Conservation (phyloP, 2,329 filamentous ascomycete species). For the Trichoderma citrinoviride region DNA sequence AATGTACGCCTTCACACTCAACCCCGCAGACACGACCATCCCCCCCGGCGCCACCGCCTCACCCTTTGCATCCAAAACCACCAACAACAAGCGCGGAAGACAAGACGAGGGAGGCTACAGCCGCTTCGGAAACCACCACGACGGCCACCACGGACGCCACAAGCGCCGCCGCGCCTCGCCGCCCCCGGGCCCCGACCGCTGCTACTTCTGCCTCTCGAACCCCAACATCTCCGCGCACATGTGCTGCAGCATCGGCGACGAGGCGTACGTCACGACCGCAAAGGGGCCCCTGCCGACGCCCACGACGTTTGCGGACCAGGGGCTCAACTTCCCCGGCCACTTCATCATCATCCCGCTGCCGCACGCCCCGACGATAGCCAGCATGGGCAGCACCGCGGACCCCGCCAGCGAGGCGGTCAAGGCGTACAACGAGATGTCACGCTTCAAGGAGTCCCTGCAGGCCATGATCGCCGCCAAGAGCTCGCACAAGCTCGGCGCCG, state of each 20-base stretch:
- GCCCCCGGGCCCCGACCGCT: conserved; percentile 70
- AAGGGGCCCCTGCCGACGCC: conserved; percentile 81
- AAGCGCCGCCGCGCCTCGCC: conserved; percentile 51
- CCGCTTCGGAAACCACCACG: conserved; percentile 52
- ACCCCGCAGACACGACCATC: conserved; percentile 60
- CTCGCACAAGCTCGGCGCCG: conserved; percentile 66
- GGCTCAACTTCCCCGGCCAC: conserved; percentile 76
- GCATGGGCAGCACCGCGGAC: conserved; percentile 57
- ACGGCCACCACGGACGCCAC: conserved; percentile 43
- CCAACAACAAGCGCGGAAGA: conserved; percentile 54
- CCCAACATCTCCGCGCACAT: conserved; percentile 81
- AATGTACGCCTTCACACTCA: conserved; percentile 74
- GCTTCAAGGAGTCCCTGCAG: conserved; percentile 74
- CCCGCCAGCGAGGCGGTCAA: conserved; percentile 54
- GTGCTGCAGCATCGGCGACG: conserved; percentile 82
- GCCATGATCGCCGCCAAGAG: conserved; percentile 65
- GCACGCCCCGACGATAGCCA: conserved; percentile 72
- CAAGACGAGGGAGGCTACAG: conserved; percentile 49
- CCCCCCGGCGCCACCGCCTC: conserved; percentile 72
- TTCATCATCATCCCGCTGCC: conserved; percentile 87
- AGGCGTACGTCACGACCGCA: conserved; percentile 84
- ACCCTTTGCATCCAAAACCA: conserved; percentile 58
- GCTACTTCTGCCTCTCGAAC: conserved; percentile 95
- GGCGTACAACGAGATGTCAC: conserved; percentile 77
- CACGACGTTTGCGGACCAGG: conserved; percentile 61